These are phyloP conservation scores for Balakata baccata DNA, from an alignment of 345 rosid genomes.

Conservation along the genomic window DNA sequence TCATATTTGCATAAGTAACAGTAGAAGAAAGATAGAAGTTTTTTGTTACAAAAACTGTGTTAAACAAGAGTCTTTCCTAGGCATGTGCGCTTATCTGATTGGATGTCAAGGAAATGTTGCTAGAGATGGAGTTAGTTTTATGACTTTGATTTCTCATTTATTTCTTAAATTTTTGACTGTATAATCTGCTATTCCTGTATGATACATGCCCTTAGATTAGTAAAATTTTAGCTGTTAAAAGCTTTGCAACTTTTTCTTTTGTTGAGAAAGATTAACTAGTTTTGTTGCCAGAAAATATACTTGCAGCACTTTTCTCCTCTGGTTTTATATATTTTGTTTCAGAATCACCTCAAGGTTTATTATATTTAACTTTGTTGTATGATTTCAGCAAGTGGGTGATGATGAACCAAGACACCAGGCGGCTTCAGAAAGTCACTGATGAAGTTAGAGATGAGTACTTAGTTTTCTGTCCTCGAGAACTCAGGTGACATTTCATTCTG, in stretches of 20 bases:
- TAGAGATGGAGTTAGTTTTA: background rate
- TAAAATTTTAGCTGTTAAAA: background rate
- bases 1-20: background rate
- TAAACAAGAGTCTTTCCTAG: background rate
- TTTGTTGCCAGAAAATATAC: background rate
- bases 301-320: background rate
- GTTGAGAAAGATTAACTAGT: background rate
- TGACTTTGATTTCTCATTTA: background rate
- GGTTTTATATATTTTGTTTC: background rate
- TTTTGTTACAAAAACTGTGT: background rate
- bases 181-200: background rate
- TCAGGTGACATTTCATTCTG: constrained; percentile 40
- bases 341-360: background rate
- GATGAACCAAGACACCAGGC: constrained; percentile 95
- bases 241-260: background rate
- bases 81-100: background rate
- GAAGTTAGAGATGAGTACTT: constrained; percentile 81
- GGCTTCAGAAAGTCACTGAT: constrained; percentile 81
- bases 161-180: background rate
- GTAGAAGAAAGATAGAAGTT: background rate
- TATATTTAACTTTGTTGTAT: constrained; percentile 11
- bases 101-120: background rate
- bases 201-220: background rate
- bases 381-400: constrained; percentile 93
- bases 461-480: constrained; percentile 68